Conservation (phyloP, 495 filamentous ascomycete genomes). For the Tuber magnatum region DNA sequence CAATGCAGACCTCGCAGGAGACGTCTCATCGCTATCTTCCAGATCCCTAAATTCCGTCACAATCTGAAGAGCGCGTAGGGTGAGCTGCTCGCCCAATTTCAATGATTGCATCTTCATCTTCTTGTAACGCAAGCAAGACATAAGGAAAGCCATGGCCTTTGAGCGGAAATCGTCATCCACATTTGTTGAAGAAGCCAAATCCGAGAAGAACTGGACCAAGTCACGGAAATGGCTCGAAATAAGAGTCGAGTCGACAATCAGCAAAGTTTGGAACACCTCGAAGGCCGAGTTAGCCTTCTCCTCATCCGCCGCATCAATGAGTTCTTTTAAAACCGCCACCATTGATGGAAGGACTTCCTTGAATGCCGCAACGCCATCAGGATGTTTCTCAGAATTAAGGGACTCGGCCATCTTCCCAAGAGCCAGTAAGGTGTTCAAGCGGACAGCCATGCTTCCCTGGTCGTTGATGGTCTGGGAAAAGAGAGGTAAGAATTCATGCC, state of each 20-base stretch:
- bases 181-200: slow-evolving; percentile 65
- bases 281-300: slow-evolving; percentile 82
- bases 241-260: slow-evolving; percentile 81
- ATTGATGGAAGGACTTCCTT: slow-evolving; percentile 74
- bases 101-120: slow-evolving; percentile 94
- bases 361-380: slow-evolving; percentile 61
- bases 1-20: slow-evolving; percentile 79
- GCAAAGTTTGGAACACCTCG: slow-evolving; percentile 93
- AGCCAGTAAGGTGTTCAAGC: slow-evolving; percentile 91
- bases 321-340: slow-evolving; percentile 79
- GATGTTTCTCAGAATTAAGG: slow-evolving; percentile 76
- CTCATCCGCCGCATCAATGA: slow-evolving; percentile 70
- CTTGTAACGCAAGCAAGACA: slow-evolving; percentile 82
- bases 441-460: slow-evolving; percentile 80
- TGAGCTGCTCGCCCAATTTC: slow-evolving; percentile 77
- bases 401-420: slow-evolving; percentile 81
- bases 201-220: slow-evolving; percentile 87
- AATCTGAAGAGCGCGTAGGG: slow-evolving; percentile 74
- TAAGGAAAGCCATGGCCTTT: slow-evolving; percentile 87
- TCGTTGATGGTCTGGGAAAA: slow-evolving; percentile 85
- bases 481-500: slow-evolving; percentile 68
- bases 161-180: slow-evolving; percentile 75
- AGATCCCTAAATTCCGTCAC: slow-evolving; percentile 62
- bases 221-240: slow-evolving; percentile 81
- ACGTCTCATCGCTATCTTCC: slow-evolving; percentile 69